Evolutionary conservation across 768 basidiomycete genomes (phyloP), one percentile per base, ranked within the genome.

Genomic region (Rhodotorula toruloides): DNA sequence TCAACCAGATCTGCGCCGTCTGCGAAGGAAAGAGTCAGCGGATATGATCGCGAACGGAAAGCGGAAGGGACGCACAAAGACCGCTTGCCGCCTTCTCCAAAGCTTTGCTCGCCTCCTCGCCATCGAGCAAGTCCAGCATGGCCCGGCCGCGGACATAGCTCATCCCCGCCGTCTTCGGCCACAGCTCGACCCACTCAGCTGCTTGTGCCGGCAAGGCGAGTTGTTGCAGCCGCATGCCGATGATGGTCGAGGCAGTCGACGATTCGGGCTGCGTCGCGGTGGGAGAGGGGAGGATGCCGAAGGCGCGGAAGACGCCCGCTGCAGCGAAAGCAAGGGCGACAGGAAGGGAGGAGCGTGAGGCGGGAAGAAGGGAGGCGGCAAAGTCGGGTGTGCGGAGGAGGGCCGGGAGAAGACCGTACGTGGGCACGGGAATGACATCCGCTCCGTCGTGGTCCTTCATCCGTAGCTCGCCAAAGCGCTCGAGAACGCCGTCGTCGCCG

Each of bases 1-100:
- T 7, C 49, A 70, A 85, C 84, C 46, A 81, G 78, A 71, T 89
- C 88, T 72, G 88, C 87, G 3, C 25, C 49, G 34, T 76, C 76
- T 27, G 82, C 81, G 57, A 81, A 57, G 67, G 63, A 50, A 59
- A 68, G 61, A 58, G 49, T 37, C 36, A 29, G 31, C 7, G 39
- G 6, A 34, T 16, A 25, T 6, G 54, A 4, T 25, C 44, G n/a
- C n/a, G n/a, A n/a, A 49, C 69, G n/a, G 8, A 36, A 31, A 22
- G 27, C 7, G 25, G 46, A 31, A 25, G 3, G 4, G 17, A 64
- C 63, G 42, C 39, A 68, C 70, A 66, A 6, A 68, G 54, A 2
- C 65, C 67, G 58, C 16, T 42, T 44, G 59, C 60, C 36, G 62
- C 73, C 47, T 54, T 37, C 53, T 69, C 64, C 13, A 74, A 63